These are phyloP conservation scores for Trichophyton schoenleinii DNA, from an alignment of 2,329 filamentous ascomycete genomes.

Conservation along the genomic window DNA sequence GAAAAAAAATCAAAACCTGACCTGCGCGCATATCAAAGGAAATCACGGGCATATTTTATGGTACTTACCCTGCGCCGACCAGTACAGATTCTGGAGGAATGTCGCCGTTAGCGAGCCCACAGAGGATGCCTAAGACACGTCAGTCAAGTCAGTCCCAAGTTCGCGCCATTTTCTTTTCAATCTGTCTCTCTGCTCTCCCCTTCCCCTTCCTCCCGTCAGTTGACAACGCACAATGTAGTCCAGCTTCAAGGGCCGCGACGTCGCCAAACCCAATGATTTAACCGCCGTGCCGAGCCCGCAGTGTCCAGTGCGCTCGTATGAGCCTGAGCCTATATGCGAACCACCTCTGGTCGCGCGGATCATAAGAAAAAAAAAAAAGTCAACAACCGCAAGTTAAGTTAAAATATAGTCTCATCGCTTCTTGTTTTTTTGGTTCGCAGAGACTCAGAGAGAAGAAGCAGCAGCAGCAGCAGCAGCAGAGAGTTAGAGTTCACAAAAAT, in stretches of 20 bases:
- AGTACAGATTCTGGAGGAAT: constrained; percentile 50
- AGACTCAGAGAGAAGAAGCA: no score
- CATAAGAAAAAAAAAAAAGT: neutral
- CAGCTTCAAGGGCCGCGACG: constrained; percentile 46
- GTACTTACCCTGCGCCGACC: constrained; percentile 43
- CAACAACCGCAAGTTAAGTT: neutral
- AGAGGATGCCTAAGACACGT: constrained; percentile 53
- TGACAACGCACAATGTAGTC: constrained; percentile 55
- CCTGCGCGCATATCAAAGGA: neutral
- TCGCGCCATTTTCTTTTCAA: neutral
- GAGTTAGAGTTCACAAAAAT: neutral
- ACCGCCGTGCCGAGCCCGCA: constrained; percentile 61
- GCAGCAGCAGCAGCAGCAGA: neutral
- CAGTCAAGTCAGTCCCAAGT: neutral
- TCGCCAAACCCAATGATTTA: constrained; percentile 47
- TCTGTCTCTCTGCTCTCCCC: no score
- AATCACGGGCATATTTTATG: neutral
- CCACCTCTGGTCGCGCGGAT: constrained; percentile 36
- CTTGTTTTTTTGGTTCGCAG: no score
- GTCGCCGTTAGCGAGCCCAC: constrained; percentile 61
- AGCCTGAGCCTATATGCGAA: constrained; percentile 38
- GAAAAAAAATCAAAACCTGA: no score
- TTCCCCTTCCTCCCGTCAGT: neutral
- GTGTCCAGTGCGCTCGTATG: constrained; percentile 50
- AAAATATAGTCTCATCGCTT: neutral